Evolutionary conservation across 352 stramenopile species (phyloP).

Genomic region (Phytophthora sp.): DNA sequence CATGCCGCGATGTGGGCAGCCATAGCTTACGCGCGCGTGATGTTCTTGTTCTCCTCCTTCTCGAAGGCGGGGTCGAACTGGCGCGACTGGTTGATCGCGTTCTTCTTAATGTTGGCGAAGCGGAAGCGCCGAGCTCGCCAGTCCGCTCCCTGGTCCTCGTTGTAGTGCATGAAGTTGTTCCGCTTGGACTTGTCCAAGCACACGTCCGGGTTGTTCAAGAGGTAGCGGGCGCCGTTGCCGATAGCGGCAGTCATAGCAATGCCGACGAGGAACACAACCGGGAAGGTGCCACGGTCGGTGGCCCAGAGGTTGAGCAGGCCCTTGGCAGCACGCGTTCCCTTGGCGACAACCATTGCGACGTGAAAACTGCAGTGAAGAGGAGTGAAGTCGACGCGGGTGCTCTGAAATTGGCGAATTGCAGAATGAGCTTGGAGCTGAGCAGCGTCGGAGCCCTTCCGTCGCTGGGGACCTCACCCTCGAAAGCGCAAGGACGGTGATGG

Average conservation of each 20-base stretch:
- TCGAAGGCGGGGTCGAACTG: constrained; percentile 58
- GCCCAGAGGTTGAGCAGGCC: constrained; percentile 52
- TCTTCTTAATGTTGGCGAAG: constrained; percentile 56
- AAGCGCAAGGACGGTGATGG: constrained; percentile 3
- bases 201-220: constrained; percentile 46
- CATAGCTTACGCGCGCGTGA: constrained; percentile 15
- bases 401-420: constrained; percentile 5
- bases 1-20: not conserved
- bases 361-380: not conserved
- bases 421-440: constrained; percentile 11
- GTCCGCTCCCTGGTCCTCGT: constrained; percentile 33
- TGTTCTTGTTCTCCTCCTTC: constrained; percentile 52
- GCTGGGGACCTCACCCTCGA: not conserved
- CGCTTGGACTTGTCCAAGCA: constrained; percentile 52
- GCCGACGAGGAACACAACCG: constrained; percentile 23
- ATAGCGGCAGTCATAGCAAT: constrained; percentile 18
- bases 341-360: constrained; percentile 18
- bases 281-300: constrained; percentile 51
- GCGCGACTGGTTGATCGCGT: constrained; percentile 64
- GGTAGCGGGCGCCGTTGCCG: constrained; percentile 24
- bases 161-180: constrained; percentile 48
- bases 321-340: constrained; percentile 34
- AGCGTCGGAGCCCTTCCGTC: not conserved
- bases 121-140: constrained; percentile 52
- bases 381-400: not conserved